Conservation (phyloP, 805 yeast genomes). For the Candida ascalaphidarum region DNA sequence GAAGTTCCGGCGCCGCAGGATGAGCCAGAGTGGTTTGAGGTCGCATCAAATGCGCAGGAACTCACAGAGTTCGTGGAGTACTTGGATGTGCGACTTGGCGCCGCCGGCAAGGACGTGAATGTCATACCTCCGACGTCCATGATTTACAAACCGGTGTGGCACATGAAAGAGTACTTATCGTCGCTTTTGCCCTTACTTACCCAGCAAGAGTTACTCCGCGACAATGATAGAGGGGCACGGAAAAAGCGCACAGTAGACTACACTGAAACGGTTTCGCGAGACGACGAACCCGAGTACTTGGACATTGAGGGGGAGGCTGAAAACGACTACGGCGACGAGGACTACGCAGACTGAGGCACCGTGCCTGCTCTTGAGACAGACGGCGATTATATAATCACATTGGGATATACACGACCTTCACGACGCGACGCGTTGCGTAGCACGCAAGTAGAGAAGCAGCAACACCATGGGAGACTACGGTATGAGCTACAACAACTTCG, state of each 20-base stretch:
- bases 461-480: no score
- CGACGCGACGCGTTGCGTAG: no score
- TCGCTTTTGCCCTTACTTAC: constrained; percentile 18
- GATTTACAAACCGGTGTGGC: constrained; percentile 17
- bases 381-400: no score
- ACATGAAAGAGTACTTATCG: constrained; percentile 20
- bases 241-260: neutral
- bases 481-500: constrained; percentile 6
- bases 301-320: no score
- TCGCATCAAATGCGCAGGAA: constrained; percentile 23
- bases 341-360: no score
- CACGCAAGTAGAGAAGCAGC: no score
- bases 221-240: constrained; percentile 2
- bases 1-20: constrained; percentile 1
- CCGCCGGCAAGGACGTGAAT: constrained; percentile 1
- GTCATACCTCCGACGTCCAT: constrained; percentile 10
- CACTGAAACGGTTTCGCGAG: constrained; percentile 10
- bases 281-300: no score
- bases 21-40: constrained; percentile 20
- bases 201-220: constrained; percentile 13
- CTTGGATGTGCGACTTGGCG: constrained; percentile 14
- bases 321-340: no score
- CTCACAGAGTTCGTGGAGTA: constrained; percentile 17
- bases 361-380: no score
- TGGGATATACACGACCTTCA: no score